Base-by-base conservation (phyloP, 306 rosid species). In the Senna tora region DNA sequence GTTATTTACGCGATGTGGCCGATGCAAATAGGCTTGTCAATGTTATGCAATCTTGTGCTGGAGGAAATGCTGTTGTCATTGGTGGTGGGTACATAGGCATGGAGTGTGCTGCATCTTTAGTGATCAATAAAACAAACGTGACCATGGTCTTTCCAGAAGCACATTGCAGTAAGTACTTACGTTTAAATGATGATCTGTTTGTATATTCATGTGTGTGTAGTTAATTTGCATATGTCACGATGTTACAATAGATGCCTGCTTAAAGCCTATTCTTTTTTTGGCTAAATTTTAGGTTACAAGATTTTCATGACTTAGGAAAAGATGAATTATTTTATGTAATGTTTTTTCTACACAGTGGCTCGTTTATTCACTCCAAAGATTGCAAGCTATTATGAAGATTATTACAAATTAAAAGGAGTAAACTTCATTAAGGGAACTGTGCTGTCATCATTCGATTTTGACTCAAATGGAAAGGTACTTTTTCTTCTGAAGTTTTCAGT, bases 1-100 rank as follows among this genome's bases (percentile, higher is more conserved):
- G 99, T 63, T 94, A 91, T 80, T 84, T 94, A 74, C 83, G 97
- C 65, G 73, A 89, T 81, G 58, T 91, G 79, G 81, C 87, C 17
- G 97, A 91, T 86, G 99, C 99, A 78, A 84, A 87, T 81, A 85
- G 86, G 80, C 74, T 91, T 50, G 90, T 87, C 19, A 60, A 77
- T 72, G 88, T 77, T 32, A 82, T 94, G 81, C 85, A 82, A 72
- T 86, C 90, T 75, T 86, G 58, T 78, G 73, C 92, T 32, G 90
- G 92, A 19, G 97, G 97, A 59, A 85, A 88, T 70, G 97, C 99
- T n/a, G 81, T 94, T 70, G 96, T 94, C 77, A 91, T 94, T 71
- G 99, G 99, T 59, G 97, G 99, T 67, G 99, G 97, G 77, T 94
- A 94, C 82, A 80, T 91, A 53, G 99, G 99, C 71, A 94, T 94